Evolutionary conservation across 345 rosid genomes (phyloP), one percentile per base, ranked within the genome.

Genomic region (Chamaenerion angustifolium): DNA sequence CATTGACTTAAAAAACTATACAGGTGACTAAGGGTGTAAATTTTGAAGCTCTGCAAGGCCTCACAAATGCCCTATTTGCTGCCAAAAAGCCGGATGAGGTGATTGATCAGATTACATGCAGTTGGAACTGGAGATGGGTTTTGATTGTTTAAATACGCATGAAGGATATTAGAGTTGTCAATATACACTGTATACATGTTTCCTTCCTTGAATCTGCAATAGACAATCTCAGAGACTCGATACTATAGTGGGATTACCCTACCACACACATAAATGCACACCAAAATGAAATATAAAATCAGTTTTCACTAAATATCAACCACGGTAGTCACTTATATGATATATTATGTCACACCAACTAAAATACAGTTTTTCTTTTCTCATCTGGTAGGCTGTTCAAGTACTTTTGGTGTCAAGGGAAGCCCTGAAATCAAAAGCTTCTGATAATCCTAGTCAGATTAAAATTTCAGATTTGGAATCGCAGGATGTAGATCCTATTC

Each of bases 11-110:
- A 49, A 10, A 59, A 54, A 35, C 48, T 52, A 62, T 56, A 5
- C 68, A 90, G 98, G 75, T 76, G 37, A 79, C 85, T 27, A 78
- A 72, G 52, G 68, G 52, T 60, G 58, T 76, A 43, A 68, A 83
- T 61, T 83, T 90, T 60, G 95, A 90, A 76, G 83, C 76, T 65
- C 72, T 88, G 37, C 83, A 81, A 31, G 95, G 95, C 48, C 76
- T 71, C 54, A 72, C 88, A 51, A 83, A 90, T 52, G 74, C 94
- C 7, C 72, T 83, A 63, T 73, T 90, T 67, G 95, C 95, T 78
- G 82, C 98, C n/a, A 79, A 81, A 71, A 90, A 74, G 64, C 92
- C 94, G 12, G 83, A 75, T 64, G 85, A 83, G 93, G 98, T 90
- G 64, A 55, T 66, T 46, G 49, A 43, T 57, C 21, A 15, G 51